phyloP scores from a whole-genome alignment of 768 basidiomycete genomes.

The Tulasnella sp. region DNA sequence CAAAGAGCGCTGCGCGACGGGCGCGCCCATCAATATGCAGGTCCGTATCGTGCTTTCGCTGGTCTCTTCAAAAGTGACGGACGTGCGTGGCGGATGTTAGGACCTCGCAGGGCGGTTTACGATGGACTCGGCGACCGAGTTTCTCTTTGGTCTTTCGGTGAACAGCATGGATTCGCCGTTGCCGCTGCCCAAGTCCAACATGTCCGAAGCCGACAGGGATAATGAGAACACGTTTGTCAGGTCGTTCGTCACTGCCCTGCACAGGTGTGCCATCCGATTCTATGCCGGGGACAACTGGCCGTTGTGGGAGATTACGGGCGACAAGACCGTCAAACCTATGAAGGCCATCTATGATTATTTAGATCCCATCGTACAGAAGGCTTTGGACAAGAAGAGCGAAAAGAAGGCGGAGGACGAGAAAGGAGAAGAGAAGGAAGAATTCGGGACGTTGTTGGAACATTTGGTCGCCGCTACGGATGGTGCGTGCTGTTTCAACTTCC shows the following conservation, averaged over 20 bases:
- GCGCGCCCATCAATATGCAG: constrained; percentile 46
- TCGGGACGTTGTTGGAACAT: constrained; percentile 55
- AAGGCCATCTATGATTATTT: constrained; percentile 37
- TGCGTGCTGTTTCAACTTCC: constrained; percentile 23
- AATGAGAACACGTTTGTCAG: not conserved
- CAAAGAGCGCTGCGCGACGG: constrained; percentile 33
- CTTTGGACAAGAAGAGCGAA: constrained; percentile 25
- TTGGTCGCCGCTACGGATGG: constrained; percentile 53
- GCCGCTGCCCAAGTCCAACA: constrained; percentile 20
- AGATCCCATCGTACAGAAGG: constrained; percentile 50
- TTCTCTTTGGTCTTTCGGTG: constrained; percentile 49
- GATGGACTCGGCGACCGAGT: constrained; percentile 53
- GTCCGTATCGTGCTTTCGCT: constrained; percentile 26
- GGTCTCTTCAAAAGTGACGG: not conserved
- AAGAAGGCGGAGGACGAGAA: constrained; percentile 29
- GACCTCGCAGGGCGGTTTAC: constrained; percentile 52
- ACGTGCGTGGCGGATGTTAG: constrained; percentile 1
- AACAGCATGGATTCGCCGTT: constrained; percentile 37
- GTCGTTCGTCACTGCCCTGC: not conserved
- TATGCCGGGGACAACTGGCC: constrained; percentile 28
- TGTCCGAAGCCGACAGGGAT: constrained; percentile 27
- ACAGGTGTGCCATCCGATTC: not conserved
- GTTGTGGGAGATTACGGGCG: constrained; percentile 31
- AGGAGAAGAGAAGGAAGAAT: constrained; percentile 32
- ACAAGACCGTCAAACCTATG: constrained; percentile 35